A percentile compares a stretch with the other conserved stretches of the same genome.
These are phyloP conservation scores for Chytridiales sp. DNA, from an alignment of 371 early-diverging fungal genomes.

Conservation along the genomic window DNA sequence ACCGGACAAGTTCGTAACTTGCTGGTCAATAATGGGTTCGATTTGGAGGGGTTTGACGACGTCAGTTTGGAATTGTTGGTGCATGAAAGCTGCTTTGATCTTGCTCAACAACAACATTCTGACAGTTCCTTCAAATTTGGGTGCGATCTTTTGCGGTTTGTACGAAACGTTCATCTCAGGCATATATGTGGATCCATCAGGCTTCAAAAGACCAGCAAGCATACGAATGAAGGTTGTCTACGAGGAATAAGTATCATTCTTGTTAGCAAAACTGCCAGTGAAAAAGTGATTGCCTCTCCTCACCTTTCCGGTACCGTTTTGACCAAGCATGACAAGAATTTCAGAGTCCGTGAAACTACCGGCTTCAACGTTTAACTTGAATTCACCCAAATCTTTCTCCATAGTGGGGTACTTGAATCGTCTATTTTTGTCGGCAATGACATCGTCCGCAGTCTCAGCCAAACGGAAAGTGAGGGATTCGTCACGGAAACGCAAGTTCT, in stretches of 20 bases:
- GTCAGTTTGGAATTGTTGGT: constrained; percentile 97
- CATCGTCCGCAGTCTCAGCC: constrained; percentile 79
- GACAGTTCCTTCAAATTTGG: constrained; percentile 93
- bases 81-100: constrained; percentile 89
- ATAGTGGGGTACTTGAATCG: constrained; percentile 86
- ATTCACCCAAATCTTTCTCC: constrained; percentile 76
- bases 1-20: constrained; percentile 86
- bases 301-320: constrained; percentile 96
- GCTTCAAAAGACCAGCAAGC: constrained; percentile 86
- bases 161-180: constrained; percentile 91
- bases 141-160: constrained; percentile 99
- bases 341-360: constrained; percentile 98
- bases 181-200: constrained; percentile 70
- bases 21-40: constrained; percentile 91
- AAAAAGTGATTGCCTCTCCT: background rate
- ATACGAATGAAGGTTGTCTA: constrained; percentile 97
- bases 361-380: constrained; percentile 77
- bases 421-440: constrained; percentile 60
- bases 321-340: constrained; percentile 99
- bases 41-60: constrained; percentile 97
- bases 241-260: background rate
- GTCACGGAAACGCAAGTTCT: constrained; percentile 99
- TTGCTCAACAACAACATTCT: constrained; percentile 93
- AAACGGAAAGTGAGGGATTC: constrained; percentile 96
- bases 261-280: background rate